phyloP scores from a whole-genome alignment of 192 early-diverging fungal genomes.

The Coemansia asiatica region DNA sequence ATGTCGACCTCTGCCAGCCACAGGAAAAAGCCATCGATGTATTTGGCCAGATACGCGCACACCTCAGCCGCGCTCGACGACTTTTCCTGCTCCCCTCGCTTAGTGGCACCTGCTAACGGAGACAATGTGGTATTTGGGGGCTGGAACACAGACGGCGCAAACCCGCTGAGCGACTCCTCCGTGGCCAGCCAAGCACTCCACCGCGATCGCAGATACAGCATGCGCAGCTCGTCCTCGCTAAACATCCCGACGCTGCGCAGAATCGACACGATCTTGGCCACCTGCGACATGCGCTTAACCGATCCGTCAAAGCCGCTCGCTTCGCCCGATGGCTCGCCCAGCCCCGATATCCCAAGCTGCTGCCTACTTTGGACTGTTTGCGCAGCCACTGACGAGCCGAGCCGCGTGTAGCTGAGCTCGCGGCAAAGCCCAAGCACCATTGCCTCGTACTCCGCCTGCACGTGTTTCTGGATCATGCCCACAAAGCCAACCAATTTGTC shows the following conservation, averaged over 20 bases:
- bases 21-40: slow-evolving; percentile 35
- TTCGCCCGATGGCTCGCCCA: background rate
- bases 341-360: background rate
- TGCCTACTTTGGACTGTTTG: background rate
- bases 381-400: slow-evolving; percentile 1
- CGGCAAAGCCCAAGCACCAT: slow-evolving; percentile 44
- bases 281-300: slow-evolving; percentile 41
- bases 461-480: slow-evolving; percentile 34
- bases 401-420: slow-evolving; percentile 29
- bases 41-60: slow-evolving; percentile 33
- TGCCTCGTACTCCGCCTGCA: slow-evolving; percentile 45
- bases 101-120: background rate
- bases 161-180: slow-evolving; percentile 31
- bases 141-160: slow-evolving; percentile 11
- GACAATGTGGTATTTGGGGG: background rate
- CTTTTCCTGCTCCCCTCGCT: background rate
- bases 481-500: slow-evolving; percentile 37
- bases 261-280: slow-evolving; percentile 37
- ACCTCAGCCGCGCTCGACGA: slow-evolving; percentile 21
- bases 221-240: slow-evolving; percentile 35
- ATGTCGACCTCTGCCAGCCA: slow-evolving; percentile 47
- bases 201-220: slow-evolving; percentile 49
- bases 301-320: slow-evolving; percentile 25
- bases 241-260: slow-evolving; percentile 46
- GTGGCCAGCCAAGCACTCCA: slow-evolving; percentile 50